A percentile compares a stretch with the other conserved stretches of the same genome.
phyloP scores from a whole-genome alignment of 176 grass and related monocot genomes.

The Ensete ventricosum region DNA sequence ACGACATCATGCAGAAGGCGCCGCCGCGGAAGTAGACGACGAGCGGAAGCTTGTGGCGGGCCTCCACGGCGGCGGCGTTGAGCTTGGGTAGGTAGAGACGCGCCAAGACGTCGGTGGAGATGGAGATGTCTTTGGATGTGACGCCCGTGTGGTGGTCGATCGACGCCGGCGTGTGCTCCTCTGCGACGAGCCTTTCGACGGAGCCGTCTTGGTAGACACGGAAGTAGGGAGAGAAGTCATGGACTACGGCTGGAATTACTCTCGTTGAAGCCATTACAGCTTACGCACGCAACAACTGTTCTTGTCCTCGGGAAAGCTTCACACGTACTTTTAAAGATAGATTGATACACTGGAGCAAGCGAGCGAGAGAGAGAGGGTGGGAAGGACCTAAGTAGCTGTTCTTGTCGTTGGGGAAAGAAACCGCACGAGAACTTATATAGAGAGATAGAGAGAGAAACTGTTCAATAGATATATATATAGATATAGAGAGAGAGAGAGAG shows the following conservation, averaged over 20 bases:
- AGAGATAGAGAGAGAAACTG: too few species aligned
- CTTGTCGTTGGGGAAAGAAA: background rate
- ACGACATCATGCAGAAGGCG: conserved; percentile 68
- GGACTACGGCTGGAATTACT: background rate
- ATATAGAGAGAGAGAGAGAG: too few species aligned
- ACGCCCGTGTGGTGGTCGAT: conserved; percentile 36
- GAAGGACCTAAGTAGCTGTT: background rate
- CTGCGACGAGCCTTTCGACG: conserved; percentile 46
- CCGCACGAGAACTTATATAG: background rate
- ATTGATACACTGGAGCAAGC: background rate
- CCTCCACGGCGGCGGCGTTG: background rate
- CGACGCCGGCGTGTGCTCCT: conserved; percentile 23
- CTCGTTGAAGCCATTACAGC: background rate
- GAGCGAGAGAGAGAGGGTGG: background rate
- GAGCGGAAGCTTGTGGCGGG: conserved; percentile 33
- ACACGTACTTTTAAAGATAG: too few species aligned
- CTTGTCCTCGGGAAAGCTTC: too few species aligned
- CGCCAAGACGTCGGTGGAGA: conserved; percentile 29
- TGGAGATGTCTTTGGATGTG: conserved; percentile 38
- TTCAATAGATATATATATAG: too few species aligned
- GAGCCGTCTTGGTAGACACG: conserved; percentile 44
- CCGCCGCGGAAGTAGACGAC: conserved; percentile 89
- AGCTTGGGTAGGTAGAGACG: conserved; percentile 37
- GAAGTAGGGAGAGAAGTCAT: conserved; percentile 58
- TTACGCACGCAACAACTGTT: too few species aligned